Evolutionary conservation across 495 filamentous ascomycete species (phyloP).

Genomic region (Penicillium riverlandense): DNA sequence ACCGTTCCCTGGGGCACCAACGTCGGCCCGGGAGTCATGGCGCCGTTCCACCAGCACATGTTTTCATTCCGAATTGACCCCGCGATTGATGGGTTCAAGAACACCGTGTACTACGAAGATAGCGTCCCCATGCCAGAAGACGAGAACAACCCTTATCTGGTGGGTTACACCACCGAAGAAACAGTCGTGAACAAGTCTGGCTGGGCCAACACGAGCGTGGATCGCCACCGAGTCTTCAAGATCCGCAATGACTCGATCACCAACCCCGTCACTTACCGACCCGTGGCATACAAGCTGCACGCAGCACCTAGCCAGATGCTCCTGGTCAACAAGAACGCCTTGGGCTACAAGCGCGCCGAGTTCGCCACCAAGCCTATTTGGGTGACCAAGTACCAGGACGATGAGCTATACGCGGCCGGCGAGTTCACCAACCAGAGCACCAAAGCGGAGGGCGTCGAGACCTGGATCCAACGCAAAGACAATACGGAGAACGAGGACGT

Average conservation of each 20-base stretch:
- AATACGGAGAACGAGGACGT: conserved; percentile 44
- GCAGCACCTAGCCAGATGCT: conserved; percentile 73
- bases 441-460: conserved; percentile 51
- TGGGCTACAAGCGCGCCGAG: conserved; percentile 68
- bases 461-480: conserved; percentile 46
- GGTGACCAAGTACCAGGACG: conserved; percentile 69
- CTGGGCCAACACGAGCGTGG: conserved; percentile 55
- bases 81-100: conserved; percentile 65
- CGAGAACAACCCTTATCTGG: conserved; percentile 70
- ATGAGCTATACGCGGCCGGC: conserved; percentile 74
- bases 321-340: conserved; percentile 59
- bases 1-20: conserved; percentile 75
- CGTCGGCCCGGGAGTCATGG: conserved; percentile 80
- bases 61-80: conserved; percentile 86
- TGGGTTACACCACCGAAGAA: conserved; percentile 63
- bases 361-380: conserved; percentile 80
- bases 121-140: conserved; percentile 65
- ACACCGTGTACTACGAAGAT: conserved; percentile 66
- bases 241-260: conserved; percentile 61
- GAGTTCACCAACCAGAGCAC: conserved; percentile 82
- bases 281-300: conserved; percentile 73
- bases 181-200: conserved; percentile 54
- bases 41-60: conserved; percentile 78
- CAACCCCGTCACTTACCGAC: conserved; percentile 68
- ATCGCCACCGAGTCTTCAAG: conserved; percentile 67